Conservation (phyloP, 1,284 basidiomycete species). For the Papiliotrema flavescens region DNA sequence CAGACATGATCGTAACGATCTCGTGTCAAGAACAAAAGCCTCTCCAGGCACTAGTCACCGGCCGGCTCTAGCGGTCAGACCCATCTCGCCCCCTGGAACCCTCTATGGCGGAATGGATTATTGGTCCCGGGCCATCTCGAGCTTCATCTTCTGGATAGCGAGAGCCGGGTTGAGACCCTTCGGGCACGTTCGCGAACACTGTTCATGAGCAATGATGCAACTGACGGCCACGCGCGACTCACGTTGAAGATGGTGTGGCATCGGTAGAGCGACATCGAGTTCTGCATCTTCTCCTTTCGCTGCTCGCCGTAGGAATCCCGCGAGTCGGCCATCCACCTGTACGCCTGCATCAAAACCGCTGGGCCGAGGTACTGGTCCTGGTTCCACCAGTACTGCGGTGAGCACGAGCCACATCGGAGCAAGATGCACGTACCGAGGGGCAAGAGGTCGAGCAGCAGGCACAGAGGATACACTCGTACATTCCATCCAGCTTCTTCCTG, state of each 20-base stretch:
- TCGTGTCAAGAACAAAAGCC: background rate
- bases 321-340: slow-evolving; percentile 97
- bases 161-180: slow-evolving; percentile 85
- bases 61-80: background rate
- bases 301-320: slow-evolving; percentile 76
- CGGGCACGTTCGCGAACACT: slow-evolving; percentile 84
- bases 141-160: slow-evolving; percentile 85
- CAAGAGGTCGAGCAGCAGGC: slow-evolving; percentile 97
- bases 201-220: slow-evolving; percentile 6
- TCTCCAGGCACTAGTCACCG: background rate
- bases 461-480: slow-evolving; percentile 77
- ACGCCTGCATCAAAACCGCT: slow-evolving; percentile 91
- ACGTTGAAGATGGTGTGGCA: slow-evolving; percentile 97
- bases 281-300: slow-evolving; percentile 89
- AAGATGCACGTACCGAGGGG: slow-evolving; percentile 54
- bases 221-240: slow-evolving; percentile 36
- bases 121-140: slow-evolving; percentile 71
- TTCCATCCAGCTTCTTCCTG: slow-evolving; percentile 90
- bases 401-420: slow-evolving; percentile 2
- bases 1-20: slow-evolving; percentile 7
- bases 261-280: slow-evolving; percentile 85
- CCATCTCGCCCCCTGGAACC: too few species aligned
- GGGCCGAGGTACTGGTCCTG: slow-evolving; percentile 95
- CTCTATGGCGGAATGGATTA: slow-evolving; percentile 5
- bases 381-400: slow-evolving; percentile 88